Percentiles rank a stretch among this genome's conserved stretches.
Evolutionary conservation across 495 filamentous ascomycete species (phyloP).

Genomic region (Platismatia glauca): DNA sequence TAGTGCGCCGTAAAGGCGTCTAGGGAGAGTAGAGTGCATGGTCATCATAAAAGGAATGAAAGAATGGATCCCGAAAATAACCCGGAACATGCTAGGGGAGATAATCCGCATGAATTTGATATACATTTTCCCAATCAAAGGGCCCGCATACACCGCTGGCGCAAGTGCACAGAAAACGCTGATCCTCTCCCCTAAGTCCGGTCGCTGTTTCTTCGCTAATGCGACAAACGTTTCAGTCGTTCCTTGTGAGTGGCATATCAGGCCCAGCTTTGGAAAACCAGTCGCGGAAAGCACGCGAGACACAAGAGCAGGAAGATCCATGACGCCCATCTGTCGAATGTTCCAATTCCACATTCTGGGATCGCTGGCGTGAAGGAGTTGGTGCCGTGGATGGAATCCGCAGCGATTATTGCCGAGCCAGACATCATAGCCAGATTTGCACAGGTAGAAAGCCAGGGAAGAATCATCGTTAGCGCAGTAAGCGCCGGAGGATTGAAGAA

Average conservation of each 20-base stretch:
- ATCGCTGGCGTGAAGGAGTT: conserved; percentile 57
- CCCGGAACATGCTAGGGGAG: conserved; percentile 62
- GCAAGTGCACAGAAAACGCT: conserved; percentile 91
- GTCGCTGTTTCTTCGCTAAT: conserved; percentile 83
- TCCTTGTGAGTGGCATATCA: conserved; percentile 85
- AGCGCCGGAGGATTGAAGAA: conserved; percentile 79
- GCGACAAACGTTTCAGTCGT: conserved; percentile 87
- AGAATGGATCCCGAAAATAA: conserved; percentile 86
- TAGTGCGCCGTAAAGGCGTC: conserved; percentile 67
- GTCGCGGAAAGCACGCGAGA: conserved; percentile 77
- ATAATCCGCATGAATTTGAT: conserved; percentile 88
- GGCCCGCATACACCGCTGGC: conserved; percentile 84
- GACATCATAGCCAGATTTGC: conserved; percentile 90
- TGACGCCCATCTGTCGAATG: conserved; percentile 84
- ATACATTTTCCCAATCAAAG: conserved; percentile 76
- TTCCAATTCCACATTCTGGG: conserved; percentile 98
- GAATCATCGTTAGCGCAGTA: conserved; percentile 88
- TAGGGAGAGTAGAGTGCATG: conserved; percentile 58
- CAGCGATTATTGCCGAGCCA: conserved; percentile 96
- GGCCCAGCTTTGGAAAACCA: conserved; percentile 70
- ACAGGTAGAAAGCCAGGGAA: conserved; percentile 83
- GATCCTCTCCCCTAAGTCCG: conserved; percentile 74
- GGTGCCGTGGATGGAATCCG: conserved; percentile 71
- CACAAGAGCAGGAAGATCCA: conserved; percentile 84
- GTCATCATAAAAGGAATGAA: conserved; percentile 95